Conservation (phyloP, 2,329 filamentous ascomycete species). For the Penicillium brevicompactum region DNA sequence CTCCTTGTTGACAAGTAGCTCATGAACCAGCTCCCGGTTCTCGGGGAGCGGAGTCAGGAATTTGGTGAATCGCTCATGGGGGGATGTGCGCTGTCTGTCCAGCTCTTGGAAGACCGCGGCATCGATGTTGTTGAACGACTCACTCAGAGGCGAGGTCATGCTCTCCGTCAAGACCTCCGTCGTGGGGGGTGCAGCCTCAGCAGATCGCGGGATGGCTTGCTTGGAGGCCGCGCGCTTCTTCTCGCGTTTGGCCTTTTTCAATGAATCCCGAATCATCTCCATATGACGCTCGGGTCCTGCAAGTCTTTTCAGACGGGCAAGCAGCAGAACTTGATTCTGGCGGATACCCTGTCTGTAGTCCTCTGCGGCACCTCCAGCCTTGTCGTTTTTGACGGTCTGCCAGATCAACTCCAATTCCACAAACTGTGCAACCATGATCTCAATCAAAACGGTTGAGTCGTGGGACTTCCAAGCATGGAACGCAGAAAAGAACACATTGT, state of each 20-base stretch:
- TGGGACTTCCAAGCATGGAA: conserved; percentile 68
- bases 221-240: conserved; percentile 55
- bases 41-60: conserved; percentile 63
- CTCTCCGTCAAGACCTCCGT: conserved; percentile 40
- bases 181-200: conserved; percentile 39
- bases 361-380: conserved; percentile 61
- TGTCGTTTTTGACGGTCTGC: conserved; percentile 67
- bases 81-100: conserved; percentile 37
- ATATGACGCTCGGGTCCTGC: conserved; percentile 63
- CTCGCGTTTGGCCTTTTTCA: conserved; percentile 60
- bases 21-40: conserved; percentile 64
- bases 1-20: conserved; percentile 65
- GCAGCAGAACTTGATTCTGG: conserved; percentile 65
- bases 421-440: conserved; percentile 68
- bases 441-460: conserved; percentile 63
- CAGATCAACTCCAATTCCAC: conserved; percentile 67
- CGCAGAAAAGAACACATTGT: conserved; percentile 62
- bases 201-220: conserved; percentile 60
- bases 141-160: conserved; percentile 42
- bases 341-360: conserved; percentile 68
- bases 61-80: conserved; percentile 49
- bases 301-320: conserved; percentile 64
- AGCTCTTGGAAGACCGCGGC: conserved; percentile 36
- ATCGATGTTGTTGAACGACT: conserved; percentile 43
- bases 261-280: conserved; percentile 60